Percentiles rank a stretch among this genome's conserved stretches.
Evolutionary conservation across 768 basidiomycete species (phyloP).

Genomic region (Mycena alexandri): DNA sequence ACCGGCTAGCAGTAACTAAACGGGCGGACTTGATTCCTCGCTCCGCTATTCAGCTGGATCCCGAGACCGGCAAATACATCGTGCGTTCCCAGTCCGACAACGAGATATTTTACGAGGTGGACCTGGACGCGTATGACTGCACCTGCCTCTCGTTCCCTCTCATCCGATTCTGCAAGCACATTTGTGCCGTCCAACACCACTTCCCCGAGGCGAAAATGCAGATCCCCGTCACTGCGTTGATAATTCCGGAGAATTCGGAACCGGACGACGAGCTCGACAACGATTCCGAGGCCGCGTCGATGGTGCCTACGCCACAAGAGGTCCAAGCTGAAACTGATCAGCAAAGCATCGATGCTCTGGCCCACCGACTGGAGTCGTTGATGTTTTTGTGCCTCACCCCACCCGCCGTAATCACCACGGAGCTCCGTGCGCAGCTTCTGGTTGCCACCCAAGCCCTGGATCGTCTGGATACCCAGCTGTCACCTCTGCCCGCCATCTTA

Average conservation of each 20-base stretch:
- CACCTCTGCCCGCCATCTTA: background rate
- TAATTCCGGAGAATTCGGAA: no score
- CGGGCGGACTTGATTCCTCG: background rate
- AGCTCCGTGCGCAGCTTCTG: background rate
- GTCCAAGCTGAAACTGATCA: background rate
- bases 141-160: conserved; percentile 16
- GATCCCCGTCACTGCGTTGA: background rate
- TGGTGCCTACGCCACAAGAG: background rate
- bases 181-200: conserved; percentile 12
- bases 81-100: conserved; percentile 2
- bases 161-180: conserved; percentile 15
- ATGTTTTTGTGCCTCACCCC: background rate
- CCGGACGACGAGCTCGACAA: no score
- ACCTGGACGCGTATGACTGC: conserved; percentile 19
- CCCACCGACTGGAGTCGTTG: conserved; percentile 3
- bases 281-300: background rate
- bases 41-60: conserved; percentile 1
- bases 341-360: background rate
- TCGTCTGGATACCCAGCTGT: background rate
- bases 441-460: background rate
- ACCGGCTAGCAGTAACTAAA: background rate
- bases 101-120: conserved; percentile 10
- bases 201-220: background rate
- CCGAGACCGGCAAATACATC: background rate
- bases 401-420: background rate